A percentile compares a stretch with the other conserved stretches of the same genome.
Conservation (phyloP, 352 stramenopile genomes). For the Pythium sukuiense region DNA sequence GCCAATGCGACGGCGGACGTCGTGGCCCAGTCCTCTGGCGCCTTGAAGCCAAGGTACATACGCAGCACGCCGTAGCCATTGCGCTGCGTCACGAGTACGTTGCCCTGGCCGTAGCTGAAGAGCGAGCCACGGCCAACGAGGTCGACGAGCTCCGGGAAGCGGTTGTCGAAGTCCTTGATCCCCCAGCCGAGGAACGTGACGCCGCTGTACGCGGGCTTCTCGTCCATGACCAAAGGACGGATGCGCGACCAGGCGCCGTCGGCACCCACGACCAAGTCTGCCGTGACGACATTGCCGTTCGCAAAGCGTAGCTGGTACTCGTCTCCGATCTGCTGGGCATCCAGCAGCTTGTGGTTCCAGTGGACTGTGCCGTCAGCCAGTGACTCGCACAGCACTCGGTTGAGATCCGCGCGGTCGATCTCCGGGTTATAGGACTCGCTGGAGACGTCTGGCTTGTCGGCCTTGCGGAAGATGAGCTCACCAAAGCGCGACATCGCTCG, state of each 20-base stretch:
- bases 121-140: constrained; percentile 24
- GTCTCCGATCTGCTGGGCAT: not conserved
- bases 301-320: constrained; percentile 14
- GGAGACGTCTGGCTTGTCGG: not conserved
- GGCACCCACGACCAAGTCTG: constrained; percentile 23
- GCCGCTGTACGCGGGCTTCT: constrained; percentile 8
- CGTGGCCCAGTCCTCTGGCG: constrained; percentile 1
- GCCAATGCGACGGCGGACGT: constrained; percentile 6
- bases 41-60: constrained; percentile 25
- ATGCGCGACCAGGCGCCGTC: constrained; percentile 27
- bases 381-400: constrained; percentile 20
- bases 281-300: constrained; percentile 5
- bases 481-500: constrained; percentile 11
- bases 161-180: constrained; percentile 20
- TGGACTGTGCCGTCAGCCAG: constrained; percentile 10
- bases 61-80: constrained; percentile 27
- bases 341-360: constrained; percentile 21
- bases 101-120: constrained; percentile 21
- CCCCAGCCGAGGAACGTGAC: constrained; percentile 20
- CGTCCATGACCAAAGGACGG: constrained; percentile 10
- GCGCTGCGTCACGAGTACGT: constrained; percentile 23
- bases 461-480: constrained; percentile 14
- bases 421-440: constrained; percentile 18
- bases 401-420: constrained; percentile 26
- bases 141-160: constrained; percentile 21